A percentile compares a stretch with the other conserved stretches of the same genome.
phyloP scores from a whole-genome alignment of 2,329 filamentous ascomycete genomes.

The Fusarium aywerte region DNA sequence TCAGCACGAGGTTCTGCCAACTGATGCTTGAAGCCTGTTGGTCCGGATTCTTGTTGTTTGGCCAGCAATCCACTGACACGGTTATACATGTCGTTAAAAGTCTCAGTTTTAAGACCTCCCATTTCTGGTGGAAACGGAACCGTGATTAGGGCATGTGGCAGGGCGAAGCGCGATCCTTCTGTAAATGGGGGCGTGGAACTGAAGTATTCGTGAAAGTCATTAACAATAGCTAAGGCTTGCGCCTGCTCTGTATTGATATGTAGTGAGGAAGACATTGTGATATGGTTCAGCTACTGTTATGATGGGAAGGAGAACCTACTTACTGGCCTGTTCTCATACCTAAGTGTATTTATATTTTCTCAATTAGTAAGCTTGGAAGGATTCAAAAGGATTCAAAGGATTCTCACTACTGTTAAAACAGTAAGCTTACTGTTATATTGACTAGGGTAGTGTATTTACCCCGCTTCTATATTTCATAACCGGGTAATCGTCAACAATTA shows the following conservation, averaged over 20 bases:
- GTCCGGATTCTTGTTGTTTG: neutral
- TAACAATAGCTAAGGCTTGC: neutral
- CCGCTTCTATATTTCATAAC: no score
- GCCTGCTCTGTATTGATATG: neutral
- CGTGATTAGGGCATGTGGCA: neutral
- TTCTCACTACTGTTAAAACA: no score
- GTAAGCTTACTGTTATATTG: no score
- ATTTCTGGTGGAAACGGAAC: neutral
- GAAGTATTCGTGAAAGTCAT: neutral
- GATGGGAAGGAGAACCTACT: no score
- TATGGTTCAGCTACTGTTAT: neutral
- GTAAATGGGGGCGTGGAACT: neutral
- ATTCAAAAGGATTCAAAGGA: no score
- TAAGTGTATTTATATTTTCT: no score
- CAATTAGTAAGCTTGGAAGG: no score
- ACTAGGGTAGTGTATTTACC: no score
- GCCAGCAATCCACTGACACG: neutral
- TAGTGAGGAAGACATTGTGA: neutral
- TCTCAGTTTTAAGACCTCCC: conserved; percentile 1
- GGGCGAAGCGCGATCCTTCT: neutral
- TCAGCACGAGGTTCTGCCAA: neutral
- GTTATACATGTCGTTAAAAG: neutral
- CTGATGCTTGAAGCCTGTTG: neutral
- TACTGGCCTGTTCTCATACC: no score
- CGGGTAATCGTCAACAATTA: no score